Evolutionary conservation across 2,329 filamentous ascomycete genomes (phyloP).

Genomic region (Penicillium griseofulvum): DNA sequence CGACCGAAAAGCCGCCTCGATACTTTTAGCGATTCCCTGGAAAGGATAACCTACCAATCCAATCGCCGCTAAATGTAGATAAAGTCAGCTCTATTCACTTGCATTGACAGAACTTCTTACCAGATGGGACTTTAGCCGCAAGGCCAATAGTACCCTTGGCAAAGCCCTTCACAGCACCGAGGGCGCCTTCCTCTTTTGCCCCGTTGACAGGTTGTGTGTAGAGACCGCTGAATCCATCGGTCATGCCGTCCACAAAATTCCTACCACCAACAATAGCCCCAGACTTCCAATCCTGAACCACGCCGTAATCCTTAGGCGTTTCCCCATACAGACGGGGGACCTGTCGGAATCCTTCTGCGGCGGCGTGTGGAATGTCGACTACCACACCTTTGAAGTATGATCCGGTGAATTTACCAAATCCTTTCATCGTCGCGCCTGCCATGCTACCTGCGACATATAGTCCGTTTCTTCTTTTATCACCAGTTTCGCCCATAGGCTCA

Average conservation of each 20-base stretch:
- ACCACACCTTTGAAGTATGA: constrained; percentile 28
- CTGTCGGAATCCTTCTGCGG: constrained; percentile 35
- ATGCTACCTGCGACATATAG: constrained; percentile 10
- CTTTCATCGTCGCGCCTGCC: constrained; percentile 9
- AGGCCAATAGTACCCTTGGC: constrained; percentile 17
- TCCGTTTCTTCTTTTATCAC: not conserved
- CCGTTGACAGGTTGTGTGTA: constrained; percentile 29
- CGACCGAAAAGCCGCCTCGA: constrained; percentile 19
- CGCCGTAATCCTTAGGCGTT: constrained; percentile 31
- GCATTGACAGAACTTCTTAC: constrained; percentile 3
- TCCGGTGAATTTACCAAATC: constrained; percentile 18
- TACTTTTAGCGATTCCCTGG: constrained; percentile 23
- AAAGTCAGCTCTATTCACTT: not conserved
- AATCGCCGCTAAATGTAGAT: constrained; percentile 14
- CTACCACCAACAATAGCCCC: constrained; percentile 34
- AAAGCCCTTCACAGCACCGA: constrained; percentile 33
- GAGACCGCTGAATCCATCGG: constrained; percentile 31
- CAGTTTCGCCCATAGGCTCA: not conserved
- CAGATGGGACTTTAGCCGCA: constrained; percentile 21
- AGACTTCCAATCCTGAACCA: constrained; percentile 33
- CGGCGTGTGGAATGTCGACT: constrained; percentile 36
- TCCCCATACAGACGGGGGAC: constrained; percentile 37
- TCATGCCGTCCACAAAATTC: constrained; percentile 33
- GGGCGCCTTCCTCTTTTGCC: constrained; percentile 29
- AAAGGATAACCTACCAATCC: constrained; percentile 25